phyloP scores from a whole-genome alignment of 2,329 filamentous ascomycete species.

The Aspergillus latus region DNA sequence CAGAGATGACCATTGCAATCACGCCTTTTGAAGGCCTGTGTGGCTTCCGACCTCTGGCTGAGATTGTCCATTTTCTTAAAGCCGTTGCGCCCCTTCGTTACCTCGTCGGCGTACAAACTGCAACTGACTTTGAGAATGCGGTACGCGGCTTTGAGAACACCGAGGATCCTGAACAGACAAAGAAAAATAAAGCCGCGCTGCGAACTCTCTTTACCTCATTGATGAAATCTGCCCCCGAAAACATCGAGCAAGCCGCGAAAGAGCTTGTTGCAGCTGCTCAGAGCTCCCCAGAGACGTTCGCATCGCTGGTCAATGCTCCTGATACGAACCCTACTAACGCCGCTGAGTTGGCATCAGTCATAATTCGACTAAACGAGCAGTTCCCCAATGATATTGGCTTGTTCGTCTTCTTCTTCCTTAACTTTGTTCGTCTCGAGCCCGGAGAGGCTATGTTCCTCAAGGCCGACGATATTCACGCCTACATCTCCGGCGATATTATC shows the following conservation, averaged over 20 bases:
- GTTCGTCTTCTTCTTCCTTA: slow-evolving; percentile 96
- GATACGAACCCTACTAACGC: slow-evolving; percentile 39
- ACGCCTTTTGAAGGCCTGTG: slow-evolving; percentile 95
- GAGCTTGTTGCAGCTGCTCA: slow-evolving; percentile 71
- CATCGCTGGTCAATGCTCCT: slow-evolving; percentile 47
- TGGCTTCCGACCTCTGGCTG: slow-evolving; percentile 82
- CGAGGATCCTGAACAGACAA: slow-evolving; percentile 45
- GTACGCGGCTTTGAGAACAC: slow-evolving; percentile 58
- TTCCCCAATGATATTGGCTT: slow-evolving; percentile 90
- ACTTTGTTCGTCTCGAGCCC: slow-evolving; percentile 82
- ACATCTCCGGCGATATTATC: slow-evolving; percentile 76
- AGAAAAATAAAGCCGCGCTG: slow-evolving; percentile 74
- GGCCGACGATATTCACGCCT: slow-evolving; percentile 96
- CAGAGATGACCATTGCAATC: slow-evolving; percentile 98
- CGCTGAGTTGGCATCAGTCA: slow-evolving; percentile 71
- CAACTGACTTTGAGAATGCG: slow-evolving; percentile 57
- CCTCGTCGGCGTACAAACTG: slow-evolving; percentile 58
- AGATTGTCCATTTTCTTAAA: slow-evolving; percentile 82
- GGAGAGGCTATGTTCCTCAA: slow-evolving; percentile 96
- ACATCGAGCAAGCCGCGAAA: slow-evolving; percentile 64
- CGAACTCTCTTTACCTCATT: slow-evolving; percentile 73
- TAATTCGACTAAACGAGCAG: slow-evolving; percentile 73
- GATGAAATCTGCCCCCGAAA: slow-evolving; percentile 72
- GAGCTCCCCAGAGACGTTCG: slow-evolving; percentile 69
- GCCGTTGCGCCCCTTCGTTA: slow-evolving; percentile 63